Conservation (phyloP, 78 protist genomes). For the Diacronema lutheri region DNA sequence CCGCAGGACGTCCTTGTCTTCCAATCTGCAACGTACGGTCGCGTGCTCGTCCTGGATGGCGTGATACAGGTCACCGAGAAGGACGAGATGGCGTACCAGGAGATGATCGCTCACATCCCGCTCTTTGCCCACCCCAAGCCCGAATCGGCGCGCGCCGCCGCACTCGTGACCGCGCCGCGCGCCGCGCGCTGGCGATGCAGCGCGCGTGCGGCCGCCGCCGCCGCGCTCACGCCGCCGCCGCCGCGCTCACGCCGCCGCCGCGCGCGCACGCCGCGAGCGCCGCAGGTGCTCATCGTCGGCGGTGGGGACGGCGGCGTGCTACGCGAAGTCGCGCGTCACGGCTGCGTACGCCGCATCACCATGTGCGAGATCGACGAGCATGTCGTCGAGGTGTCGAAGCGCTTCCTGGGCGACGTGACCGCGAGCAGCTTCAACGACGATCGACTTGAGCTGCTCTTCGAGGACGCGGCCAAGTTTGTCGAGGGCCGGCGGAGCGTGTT, state of each 20-base stretch:
- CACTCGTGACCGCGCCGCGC: too few species aligned
- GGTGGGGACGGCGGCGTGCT: slow-evolving; percentile 99
- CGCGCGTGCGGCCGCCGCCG: background rate
- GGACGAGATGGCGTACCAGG: slow-evolving; percentile 95
- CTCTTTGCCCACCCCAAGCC: slow-evolving; percentile 83
- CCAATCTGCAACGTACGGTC: slow-evolving; percentile 84
- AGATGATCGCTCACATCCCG: slow-evolving; percentile 93
- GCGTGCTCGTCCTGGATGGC: slow-evolving; percentile 89
- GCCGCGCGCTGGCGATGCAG: too few species aligned
- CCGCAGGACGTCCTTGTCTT: slow-evolving; percentile 55
- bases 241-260: background rate
- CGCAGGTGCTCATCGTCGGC: slow-evolving; percentile 90
- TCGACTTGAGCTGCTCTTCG: slow-evolving; percentile 42
- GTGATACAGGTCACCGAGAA: slow-evolving; percentile 79
- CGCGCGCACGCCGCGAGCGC: background rate
- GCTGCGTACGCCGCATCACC: background rate
- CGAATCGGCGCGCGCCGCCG: slow-evolving; percentile 28
- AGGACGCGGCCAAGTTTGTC: slow-evolving; percentile 88
- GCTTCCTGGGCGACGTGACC: slow-evolving; percentile 68
- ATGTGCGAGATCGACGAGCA: slow-evolving; percentile 20
- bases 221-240: background rate
- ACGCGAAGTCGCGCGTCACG: slow-evolving; percentile 64
- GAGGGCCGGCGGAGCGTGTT: slow-evolving; percentile 51
- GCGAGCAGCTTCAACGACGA: slow-evolving; percentile 72
- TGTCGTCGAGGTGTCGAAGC: slow-evolving; percentile 71